Evolutionary conservation across 2,329 filamentous ascomycete species (phyloP), one percentile per base, ranked within the genome.

Genomic region (Aschersonia sp.): DNA sequence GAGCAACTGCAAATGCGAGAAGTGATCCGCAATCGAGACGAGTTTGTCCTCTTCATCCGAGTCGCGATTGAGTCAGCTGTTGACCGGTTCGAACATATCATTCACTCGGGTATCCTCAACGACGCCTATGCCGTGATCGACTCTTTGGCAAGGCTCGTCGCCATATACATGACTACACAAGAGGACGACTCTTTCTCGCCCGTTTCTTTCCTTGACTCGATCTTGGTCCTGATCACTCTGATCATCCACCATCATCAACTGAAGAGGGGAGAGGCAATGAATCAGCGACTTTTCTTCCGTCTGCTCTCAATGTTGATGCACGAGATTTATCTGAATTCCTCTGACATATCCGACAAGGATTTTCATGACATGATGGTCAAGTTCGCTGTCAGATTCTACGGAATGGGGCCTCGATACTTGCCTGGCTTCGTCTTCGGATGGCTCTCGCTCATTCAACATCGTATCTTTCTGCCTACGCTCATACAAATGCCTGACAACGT

Each of bases 281-380:
- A 88, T 57, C 85, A 91, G 59, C 82, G 87, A 52, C 82, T 94
- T 31, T 97, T 96, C 71, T 92, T 89, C 75, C 82, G 91, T 44
- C 74, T 98, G 42, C 84, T 96, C 60, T 91, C 88, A 0, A 70
- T 84, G 57, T 74, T 96, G 45, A 73, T 98, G 4, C 86, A 85
- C 62, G 84, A 92, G 55, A 75, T 91, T 48, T 72, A 78, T 31
- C 60, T 69, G 44, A 69, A 77, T 45, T 74, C 74, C 9, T 73
- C 80, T 51, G 73, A 82, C 49, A 60, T 82, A 35, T 62, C 72
- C 44, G 72, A 81, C 48, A 65, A 75, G 28, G 82, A 87, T 55
- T 77, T 78, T 52, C 71, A 71, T n/a, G 78, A 83, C 31, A 78
- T 94, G 56, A 74, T 88, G 54, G 65, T 88, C 46, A 80, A 75